Conservation (phyloP, 768 basidiomycete species). For the Phanerochaete sordida region DNA sequence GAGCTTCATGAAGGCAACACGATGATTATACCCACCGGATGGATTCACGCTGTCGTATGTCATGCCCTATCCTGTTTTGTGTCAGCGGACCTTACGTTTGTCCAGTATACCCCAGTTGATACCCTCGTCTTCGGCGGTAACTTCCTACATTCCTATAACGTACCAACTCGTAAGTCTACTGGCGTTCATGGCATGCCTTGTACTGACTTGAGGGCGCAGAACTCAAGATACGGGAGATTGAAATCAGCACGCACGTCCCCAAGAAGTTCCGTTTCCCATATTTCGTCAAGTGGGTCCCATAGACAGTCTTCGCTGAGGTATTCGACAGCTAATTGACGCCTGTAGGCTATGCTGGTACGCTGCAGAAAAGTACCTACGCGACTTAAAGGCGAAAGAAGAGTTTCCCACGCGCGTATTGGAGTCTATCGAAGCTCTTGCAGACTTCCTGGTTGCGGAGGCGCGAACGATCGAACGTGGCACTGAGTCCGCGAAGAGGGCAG, state of each 20-base stretch:
- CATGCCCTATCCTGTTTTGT: no score
- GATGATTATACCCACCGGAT: slow-evolving; percentile 94
- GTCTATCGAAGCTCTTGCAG: slow-evolving; percentile 67
- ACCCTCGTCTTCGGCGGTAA: slow-evolving; percentile 97
- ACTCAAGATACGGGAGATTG: slow-evolving; percentile 84
- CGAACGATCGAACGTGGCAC: slow-evolving; percentile 66
- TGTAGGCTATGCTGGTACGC: slow-evolving; percentile 83
- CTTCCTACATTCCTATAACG: slow-evolving; percentile 91
- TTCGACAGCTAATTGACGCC: background rate
- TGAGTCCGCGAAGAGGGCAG: slow-evolving; percentile 71
- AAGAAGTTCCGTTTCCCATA: slow-evolving; percentile 41
- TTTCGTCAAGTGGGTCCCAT: slow-evolving; percentile 23
- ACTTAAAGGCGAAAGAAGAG: slow-evolving; percentile 57
- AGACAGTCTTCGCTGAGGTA: background rate
- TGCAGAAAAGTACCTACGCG: slow-evolving; percentile 74
- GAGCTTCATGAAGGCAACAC: slow-evolving; percentile 76
- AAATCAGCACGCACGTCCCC: slow-evolving; percentile 88
- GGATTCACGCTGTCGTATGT: slow-evolving; percentile 96
- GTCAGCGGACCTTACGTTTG: no score
- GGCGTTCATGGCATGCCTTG: background rate
- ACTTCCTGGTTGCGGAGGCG: slow-evolving; percentile 77
- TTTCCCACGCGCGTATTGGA: slow-evolving; percentile 59
- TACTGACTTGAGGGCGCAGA: slow-evolving; percentile 43
- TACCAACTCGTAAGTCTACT: slow-evolving; percentile 68
- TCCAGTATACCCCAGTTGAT: slow-evolving; percentile 91